phyloP scores from a whole-genome alignment of 2,329 filamentous ascomycete species.

The Calonectria naviculata region DNA sequence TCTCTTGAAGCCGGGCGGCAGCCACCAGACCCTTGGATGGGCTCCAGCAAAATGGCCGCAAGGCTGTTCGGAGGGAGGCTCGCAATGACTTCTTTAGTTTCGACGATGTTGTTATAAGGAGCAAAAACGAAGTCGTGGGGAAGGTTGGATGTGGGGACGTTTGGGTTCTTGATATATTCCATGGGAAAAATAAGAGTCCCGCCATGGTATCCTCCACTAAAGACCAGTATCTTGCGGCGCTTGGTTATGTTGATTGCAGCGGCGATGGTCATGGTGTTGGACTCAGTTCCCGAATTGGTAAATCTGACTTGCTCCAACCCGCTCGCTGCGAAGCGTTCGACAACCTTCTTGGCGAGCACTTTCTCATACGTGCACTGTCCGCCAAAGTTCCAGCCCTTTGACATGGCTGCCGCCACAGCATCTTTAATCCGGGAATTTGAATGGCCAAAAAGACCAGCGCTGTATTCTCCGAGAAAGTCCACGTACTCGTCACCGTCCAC shows the following conservation, averaged over 20 bases:
- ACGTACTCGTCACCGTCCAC: conserved; percentile 52
- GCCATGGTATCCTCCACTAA: conserved; percentile 56
- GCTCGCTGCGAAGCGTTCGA: not conserved
- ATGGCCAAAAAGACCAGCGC: conserved; percentile 71
- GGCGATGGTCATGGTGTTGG: conserved; percentile 67
- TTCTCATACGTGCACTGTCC: conserved; percentile 58
- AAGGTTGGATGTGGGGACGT: conserved; percentile 53
- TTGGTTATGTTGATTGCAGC: conserved; percentile 57
- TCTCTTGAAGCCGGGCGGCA: conserved; percentile 58
- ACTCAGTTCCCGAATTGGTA: conserved; percentile 73
- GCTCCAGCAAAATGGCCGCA: conserved; percentile 72
- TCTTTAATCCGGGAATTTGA: conserved; percentile 61
- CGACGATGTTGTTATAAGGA: conserved; percentile 67
- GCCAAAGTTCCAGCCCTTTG: conserved; percentile 61
- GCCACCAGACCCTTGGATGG: conserved; percentile 71
- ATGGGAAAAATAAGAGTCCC: conserved; percentile 44
- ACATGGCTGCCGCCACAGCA: conserved; percentile 55
- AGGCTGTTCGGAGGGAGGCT: conserved; percentile 49
- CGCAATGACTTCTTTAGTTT: conserved; percentile 54
- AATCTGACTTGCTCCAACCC: conserved; percentile 65
- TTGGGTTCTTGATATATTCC: conserved; percentile 18
- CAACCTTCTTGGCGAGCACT: conserved; percentile 21
- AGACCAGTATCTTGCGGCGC: conserved; percentile 58
- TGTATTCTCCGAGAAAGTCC: conserved; percentile 69
- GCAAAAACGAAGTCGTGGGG: conserved; percentile 66